These are phyloP conservation scores for Gossypium schwendimanii DNA, from an alignment of 441 rosid genomes.

Conservation along the genomic window DNA sequence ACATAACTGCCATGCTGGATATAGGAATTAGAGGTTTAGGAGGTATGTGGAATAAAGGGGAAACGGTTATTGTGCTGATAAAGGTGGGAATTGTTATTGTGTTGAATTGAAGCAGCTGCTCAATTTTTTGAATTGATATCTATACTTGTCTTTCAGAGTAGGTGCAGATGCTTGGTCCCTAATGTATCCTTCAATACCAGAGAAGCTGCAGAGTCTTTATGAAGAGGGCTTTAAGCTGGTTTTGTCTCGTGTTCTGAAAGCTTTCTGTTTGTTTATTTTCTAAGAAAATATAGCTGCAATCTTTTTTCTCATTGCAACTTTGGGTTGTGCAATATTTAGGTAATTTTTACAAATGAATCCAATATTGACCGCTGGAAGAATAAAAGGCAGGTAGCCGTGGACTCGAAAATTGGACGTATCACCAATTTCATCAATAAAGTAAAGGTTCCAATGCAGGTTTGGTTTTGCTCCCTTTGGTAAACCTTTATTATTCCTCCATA, in stretches of 20 bases:
- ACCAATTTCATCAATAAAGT: conserved; percentile 59
- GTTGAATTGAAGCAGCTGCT: neutral
- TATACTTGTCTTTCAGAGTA: conserved; percentile 38
- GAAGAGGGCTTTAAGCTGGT: conserved; percentile 90
- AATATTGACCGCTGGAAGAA: conserved; percentile 96
- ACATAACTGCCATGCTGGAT: neutral
- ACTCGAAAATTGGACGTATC: conserved; percentile 86
- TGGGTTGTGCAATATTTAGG: conserved; percentile 32
- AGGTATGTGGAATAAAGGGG: neutral
- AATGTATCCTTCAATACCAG: conserved; percentile 76
- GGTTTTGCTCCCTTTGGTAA: conserved; percentile 31
- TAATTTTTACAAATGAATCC: conserved; percentile 89
- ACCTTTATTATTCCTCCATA: neutral
- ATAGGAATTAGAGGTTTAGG: neutral
- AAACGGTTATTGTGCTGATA: neutral
- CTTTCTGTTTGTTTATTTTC: conserved; percentile 6
- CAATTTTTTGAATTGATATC: neutral
- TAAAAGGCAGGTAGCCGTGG: conserved; percentile 81
- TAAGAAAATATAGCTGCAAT: conserved; percentile 6
- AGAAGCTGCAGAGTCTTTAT: conserved; percentile 62
- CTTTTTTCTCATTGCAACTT: neutral
- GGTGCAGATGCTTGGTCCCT: conserved; percentile 91
- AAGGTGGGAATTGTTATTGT: neutral
- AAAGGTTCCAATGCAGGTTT: conserved; percentile 85
- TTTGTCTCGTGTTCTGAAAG: conserved; percentile 12